Conservation (phyloP, 2,329 filamentous ascomycete genomes). For the Fusarium sp. region DNA sequence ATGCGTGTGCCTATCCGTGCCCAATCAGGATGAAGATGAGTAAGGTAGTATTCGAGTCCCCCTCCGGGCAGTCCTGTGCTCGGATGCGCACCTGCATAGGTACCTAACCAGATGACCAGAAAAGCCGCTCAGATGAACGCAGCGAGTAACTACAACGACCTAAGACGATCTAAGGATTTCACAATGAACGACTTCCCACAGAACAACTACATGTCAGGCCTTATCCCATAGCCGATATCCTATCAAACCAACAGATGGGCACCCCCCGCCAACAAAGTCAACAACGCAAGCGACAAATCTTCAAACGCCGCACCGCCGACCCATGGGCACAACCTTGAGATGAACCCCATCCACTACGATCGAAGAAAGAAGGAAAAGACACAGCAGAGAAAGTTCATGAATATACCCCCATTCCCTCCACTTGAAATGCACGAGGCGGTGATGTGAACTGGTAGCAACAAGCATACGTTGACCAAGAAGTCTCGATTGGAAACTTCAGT, state of each 20-base stretch:
- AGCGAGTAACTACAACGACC: not conserved
- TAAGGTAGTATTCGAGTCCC: not conserved
- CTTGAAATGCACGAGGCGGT: too few relatives aligned
- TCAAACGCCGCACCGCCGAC: not conserved
- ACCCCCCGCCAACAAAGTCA: not conserved
- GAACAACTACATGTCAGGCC: not conserved
- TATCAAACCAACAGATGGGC: not conserved
- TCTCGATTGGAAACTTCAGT: not conserved
- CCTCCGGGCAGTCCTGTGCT: not conserved
- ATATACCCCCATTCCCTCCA: not conserved
- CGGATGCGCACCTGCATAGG: accelerated
- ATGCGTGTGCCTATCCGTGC: not conserved
- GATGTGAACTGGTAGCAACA: too few relatives aligned
- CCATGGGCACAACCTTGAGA: too few relatives aligned
- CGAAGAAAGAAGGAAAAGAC: not conserved
- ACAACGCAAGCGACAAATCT: not conserved
- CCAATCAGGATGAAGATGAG: not conserved
- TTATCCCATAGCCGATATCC: not conserved
- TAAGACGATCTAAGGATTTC: not conserved
- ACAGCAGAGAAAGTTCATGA: not conserved
- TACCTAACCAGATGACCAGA: not conserved
- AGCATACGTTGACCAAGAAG: too few relatives aligned
- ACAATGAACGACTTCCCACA: not conserved
- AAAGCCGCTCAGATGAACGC: not conserved
- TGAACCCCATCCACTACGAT: too few relatives aligned